phyloP scores from a whole-genome alignment of 257 asterid species.

The Solanum bulbocastanum region DNA sequence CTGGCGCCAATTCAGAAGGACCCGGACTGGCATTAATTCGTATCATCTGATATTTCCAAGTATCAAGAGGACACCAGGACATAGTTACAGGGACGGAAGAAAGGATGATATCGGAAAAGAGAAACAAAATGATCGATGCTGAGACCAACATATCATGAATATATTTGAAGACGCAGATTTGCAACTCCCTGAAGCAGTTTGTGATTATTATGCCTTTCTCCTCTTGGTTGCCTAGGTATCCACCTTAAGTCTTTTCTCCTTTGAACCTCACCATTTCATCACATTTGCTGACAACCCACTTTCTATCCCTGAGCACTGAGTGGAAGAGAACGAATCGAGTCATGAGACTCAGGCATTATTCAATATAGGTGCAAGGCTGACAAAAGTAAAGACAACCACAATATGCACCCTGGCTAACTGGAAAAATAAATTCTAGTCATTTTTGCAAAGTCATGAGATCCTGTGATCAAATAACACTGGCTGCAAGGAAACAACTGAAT shows the following conservation, averaged over 20 bases:
- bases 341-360: neutral
- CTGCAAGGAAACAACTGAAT: neutral
- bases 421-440: conserved; percentile 6
- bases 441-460: neutral
- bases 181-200: neutral
- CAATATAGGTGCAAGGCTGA: neutral
- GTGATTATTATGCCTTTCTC: neutral
- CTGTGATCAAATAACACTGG: neutral
- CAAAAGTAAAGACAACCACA: neutral
- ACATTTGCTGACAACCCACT: neutral
- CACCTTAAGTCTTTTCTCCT: neutral
- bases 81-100: neutral
- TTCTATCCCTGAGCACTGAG: neutral
- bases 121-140: neutral
- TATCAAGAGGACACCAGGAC: neutral
- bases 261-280: neutral
- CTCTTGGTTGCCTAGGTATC: neutral
- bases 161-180: neutral
- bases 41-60: neutral
- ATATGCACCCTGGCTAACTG: neutral
- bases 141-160: neutral
- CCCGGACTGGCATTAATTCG: conserved; percentile 54
- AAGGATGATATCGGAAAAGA: neutral
- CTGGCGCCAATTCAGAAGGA: conserved; percentile 28
- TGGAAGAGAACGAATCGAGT: neutral